Evolutionary conservation across 2,329 filamentous ascomycete genomes (phyloP).

Genomic region (Calonectria pteridis): DNA sequence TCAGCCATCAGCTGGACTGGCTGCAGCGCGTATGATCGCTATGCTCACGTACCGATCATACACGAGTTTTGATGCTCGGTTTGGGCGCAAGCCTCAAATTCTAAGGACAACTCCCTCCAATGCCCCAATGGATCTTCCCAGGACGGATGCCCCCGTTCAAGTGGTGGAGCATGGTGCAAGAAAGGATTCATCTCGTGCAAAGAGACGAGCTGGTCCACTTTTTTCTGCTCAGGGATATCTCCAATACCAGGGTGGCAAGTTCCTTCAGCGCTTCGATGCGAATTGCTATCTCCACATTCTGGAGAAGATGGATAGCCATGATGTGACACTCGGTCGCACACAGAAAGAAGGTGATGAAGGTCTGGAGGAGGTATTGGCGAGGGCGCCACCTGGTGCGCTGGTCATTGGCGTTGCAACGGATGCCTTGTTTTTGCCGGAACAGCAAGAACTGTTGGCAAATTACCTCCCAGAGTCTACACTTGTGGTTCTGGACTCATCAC

Average conservation of each 20-base stretch:
- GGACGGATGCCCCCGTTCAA: not conserved
- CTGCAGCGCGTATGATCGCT: constrained; percentile 14
- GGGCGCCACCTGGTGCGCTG: not conserved
- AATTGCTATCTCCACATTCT: constrained; percentile 20
- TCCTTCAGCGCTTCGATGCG: constrained; percentile 19
- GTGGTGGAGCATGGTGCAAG: not conserved
- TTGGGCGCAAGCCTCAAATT: constrained; percentile 11
- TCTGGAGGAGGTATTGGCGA: not conserved
- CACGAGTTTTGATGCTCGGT: constrained; percentile 10
- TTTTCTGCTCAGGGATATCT: constrained; percentile 23
- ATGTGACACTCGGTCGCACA: constrained; percentile 7
- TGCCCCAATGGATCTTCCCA: not conserved
- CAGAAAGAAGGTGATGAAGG: not conserved
- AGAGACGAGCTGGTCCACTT: not conserved
- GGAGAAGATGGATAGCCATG: constrained; percentile 19
- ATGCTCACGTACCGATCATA: constrained; percentile 22
- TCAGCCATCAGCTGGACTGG: constrained; percentile 3
- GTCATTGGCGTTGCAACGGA: constrained; percentile 6
- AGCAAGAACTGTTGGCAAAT: not conserved
- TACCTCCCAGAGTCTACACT: not conserved
- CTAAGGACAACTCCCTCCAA: not conserved
- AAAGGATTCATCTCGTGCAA: not conserved
- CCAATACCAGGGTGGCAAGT: constrained; percentile 20
- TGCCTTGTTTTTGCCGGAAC: not conserved
- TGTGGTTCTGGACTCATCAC: not conserved